Base-by-base conservation (phyloP, 257 asterid genomes). In the Nemophila menziesii region DNA sequence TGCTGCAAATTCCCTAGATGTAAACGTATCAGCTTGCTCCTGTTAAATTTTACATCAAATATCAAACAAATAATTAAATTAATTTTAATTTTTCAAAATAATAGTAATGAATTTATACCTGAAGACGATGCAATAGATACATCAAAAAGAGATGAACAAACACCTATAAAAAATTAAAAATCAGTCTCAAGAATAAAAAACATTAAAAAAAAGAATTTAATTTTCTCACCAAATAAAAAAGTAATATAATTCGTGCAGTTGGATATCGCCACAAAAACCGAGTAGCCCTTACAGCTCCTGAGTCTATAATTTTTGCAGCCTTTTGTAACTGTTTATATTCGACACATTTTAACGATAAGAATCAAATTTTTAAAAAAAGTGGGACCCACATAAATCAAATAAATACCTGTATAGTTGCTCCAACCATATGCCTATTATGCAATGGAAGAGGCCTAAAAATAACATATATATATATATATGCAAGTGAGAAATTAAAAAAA, bases 191-290 rank as follows among this genome's bases (percentile, higher is more conserved):
- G 43, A 27, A 29, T 26, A 26, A 10, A 15, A n/a, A 22, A 46
- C 14, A 24, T 24, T 18, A 38, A 19, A 13, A 42, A n/a, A 44
- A 48, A 43, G 23, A 50, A 49, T 23, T 29, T 33, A 16, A 42
- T 34, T 42, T 51, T 12, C 93, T 61, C 56, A 90, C 99, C 99
- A 90, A 79, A 73, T 90, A 90, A 63, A 77, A 82, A 56, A 90
- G 78, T 57, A 90, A 74, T 76, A 66, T 63, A 65, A 90, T 52
- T 63, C 99, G 82, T 45, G 99, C 99, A 55, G 74, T 73, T 40
- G 99, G 99, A 77, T 86, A 86, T 57, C 86, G 92, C 96, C 96
- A 90, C 33, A 90, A 80, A 71, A 90, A 90, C 61, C 84, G 78
- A 18, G 96, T 90, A 54, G 92, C 96, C 78, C 99, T 77, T 60